Evolutionary conservation across 306 rosid genomes (phyloP), one percentile per base, ranked within the genome.

Genomic region (Argentina anserina): DNA sequence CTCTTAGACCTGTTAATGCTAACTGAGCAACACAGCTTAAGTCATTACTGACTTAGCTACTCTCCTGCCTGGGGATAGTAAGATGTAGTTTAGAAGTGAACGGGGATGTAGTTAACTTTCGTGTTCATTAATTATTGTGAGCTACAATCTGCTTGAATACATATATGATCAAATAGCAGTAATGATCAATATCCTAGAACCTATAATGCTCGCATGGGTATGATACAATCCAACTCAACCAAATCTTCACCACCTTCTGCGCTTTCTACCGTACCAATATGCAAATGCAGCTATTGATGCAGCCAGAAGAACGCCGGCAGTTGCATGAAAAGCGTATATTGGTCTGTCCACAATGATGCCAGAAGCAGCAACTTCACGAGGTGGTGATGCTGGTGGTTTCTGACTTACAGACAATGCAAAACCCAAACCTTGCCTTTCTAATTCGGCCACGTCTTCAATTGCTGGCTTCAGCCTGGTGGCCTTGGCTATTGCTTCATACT

Each of bases 201-300:
- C 83, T 79, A 75, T 80, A 23, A 76, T 75, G 75, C 73, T n/a
- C 80, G 79, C 90, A 61, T 14, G 63, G 52, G 65, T 49, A 68
- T 70, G 67, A 20, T 49, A 61, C 66, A 61, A 36, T 46, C 46
- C 63, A 23, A 21, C 67, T 76, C 62, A 29, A 60, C n/a, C 61
- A 45, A 18, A 40, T 76, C 68, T 73, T 94, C 87, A 94, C 99
- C 93, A 94, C 78, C 95, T 82, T 52, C 93, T 79, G 31, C 96
- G 99, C 84, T 86, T 84, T 81, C 87, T 87, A 15, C 96, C 97
- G n/a, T 94, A 91, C 84, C 90, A 88, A 74, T 83, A 91, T 3
- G 96, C 93, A 76, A 88, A 79, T 26, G 96, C 96, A 26, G 99
- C 96, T 74, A 94, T 67, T 7, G 99, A 88, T 63, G 90, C 91